A percentile compares a stretch with the other conserved stretches of the same genome.
Evolutionary conservation across 495 filamentous ascomycete species (phyloP).

Genomic region (Cryomyces minteri): DNA sequence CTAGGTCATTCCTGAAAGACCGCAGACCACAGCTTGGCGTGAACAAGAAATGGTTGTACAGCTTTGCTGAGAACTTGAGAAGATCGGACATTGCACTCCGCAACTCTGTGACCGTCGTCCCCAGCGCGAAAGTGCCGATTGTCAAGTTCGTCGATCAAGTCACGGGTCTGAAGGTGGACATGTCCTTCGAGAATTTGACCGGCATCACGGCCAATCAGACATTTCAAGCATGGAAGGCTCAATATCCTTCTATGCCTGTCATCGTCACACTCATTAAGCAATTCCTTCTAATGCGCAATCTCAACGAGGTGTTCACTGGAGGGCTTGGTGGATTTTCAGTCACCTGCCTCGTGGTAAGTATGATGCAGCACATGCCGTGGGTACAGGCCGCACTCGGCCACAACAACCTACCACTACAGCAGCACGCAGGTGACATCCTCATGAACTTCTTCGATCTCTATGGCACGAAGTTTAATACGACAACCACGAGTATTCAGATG

Average conservation of each 20-base stretch:
- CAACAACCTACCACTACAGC: constrained; percentile 9
- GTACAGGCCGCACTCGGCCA: constrained; percentile 35
- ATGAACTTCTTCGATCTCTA: constrained; percentile 81
- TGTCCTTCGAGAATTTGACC: constrained; percentile 84
- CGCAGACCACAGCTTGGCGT: constrained; percentile 23
- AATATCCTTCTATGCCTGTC: constrained; percentile 67
- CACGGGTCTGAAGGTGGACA: constrained; percentile 63
- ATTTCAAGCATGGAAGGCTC: constrained; percentile 55
- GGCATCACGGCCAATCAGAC: constrained; percentile 63
- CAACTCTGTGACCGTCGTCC: constrained; percentile 42
- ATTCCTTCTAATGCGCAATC: constrained; percentile 65
- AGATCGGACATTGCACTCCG: constrained; percentile 27
- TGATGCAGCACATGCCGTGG: constrained; percentile 61
- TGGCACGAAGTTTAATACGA: constrained; percentile 56
- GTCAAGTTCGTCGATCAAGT: constrained; percentile 65
- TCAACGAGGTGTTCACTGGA: constrained; percentile 79
- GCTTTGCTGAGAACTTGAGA: constrained; percentile 32
- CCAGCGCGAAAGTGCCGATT: constrained; percentile 72
- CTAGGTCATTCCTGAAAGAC: background rate
- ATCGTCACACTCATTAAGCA: constrained; percentile 82
- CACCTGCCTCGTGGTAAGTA: constrained; percentile 77
- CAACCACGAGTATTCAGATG: constrained; percentile 49
- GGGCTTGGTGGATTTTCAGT: constrained; percentile 91
- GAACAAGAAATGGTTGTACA: constrained; percentile 22
- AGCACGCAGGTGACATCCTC: constrained; percentile 55